phyloP scores from a whole-genome alignment of 1,284 basidiomycete species.

The Neonothopanus nambi region DNA sequence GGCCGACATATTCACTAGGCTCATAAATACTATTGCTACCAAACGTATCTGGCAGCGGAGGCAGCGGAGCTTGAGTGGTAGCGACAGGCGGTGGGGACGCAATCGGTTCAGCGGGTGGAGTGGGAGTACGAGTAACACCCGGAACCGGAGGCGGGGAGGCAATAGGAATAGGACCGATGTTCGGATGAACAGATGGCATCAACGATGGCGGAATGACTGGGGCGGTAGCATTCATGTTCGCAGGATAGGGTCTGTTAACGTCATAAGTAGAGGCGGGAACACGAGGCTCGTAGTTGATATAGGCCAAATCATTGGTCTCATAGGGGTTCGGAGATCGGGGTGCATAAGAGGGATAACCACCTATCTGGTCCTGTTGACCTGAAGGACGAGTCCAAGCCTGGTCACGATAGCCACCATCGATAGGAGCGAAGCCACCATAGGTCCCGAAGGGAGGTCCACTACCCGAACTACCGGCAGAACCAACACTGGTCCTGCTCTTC shows the following conservation, averaged over 20 bases:
- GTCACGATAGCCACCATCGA: neutral
- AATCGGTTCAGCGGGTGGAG: too few relatives aligned
- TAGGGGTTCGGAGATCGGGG: conserved; percentile 8
- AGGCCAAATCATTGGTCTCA: conserved; percentile 7
- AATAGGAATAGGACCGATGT: too few relatives aligned
- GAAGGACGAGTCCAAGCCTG: neutral
- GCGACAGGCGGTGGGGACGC: neutral
- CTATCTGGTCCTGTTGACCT: neutral
- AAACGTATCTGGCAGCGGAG: neutral
- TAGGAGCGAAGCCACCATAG: neutral
- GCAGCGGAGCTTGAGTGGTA: neutral
- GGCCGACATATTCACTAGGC: neutral
- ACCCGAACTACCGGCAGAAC: conserved; percentile 29
- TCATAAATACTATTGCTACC: neutral
- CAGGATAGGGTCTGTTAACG: neutral
- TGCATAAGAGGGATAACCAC: conserved; percentile 6
- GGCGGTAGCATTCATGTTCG: neutral
- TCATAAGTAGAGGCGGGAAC: neutral
- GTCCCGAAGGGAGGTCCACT: conserved; percentile 25
- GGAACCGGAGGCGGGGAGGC: neutral
- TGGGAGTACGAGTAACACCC: too few relatives aligned
- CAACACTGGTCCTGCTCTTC: conserved; percentile 24
- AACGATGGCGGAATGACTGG: neutral
- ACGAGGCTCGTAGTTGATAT: neutral
- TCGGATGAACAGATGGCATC: too few relatives aligned